A percentile compares a stretch with the other conserved stretches of the same genome.
Conservation (phyloP, 805 yeast species). For the Hanseniaspora vineae region DNA sequence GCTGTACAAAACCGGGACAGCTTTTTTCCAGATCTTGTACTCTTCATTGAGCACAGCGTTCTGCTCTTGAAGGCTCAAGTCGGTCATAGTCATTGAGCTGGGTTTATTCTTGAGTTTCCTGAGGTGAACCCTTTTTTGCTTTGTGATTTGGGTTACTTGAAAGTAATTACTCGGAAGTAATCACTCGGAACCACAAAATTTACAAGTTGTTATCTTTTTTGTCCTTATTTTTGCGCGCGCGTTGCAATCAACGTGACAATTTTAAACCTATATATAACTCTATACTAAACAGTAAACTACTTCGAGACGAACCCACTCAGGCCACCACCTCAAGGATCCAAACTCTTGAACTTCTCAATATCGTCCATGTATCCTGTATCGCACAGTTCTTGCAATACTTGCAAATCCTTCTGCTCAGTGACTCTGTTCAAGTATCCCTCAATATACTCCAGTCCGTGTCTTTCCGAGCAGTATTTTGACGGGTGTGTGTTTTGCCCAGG, state of each 20-base stretch:
- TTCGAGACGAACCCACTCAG: no score
- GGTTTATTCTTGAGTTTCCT: not conserved
- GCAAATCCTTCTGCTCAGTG: not conserved
- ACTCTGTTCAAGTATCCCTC: constrained; percentile 6
- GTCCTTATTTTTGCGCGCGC: no score
- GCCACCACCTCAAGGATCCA: no score
- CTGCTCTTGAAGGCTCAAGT: not conserved
- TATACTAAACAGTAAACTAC: no score
- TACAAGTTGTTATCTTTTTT: no score
- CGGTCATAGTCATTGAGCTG: not conserved
- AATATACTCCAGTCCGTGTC: constrained; percentile 42
- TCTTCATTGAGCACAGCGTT: constrained; percentile 59
- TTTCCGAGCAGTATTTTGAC: constrained; percentile 64
- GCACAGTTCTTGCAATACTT: not conserved
- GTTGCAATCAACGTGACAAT: no score
- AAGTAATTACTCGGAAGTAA: no score
- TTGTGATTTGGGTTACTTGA: no score
- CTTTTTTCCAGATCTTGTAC: constrained; percentile 70
- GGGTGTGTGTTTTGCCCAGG: constrained; percentile 14
- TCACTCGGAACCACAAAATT: no score
- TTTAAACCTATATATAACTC: no score
- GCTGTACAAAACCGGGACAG: constrained; percentile 60
- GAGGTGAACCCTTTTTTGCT: no score
- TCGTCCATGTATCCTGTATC: not conserved
- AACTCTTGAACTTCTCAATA: not conserved